Base-by-base conservation (phyloP, 2,329 filamentous ascomycete species). In the Trichophyton mentagrophytes region DNA sequence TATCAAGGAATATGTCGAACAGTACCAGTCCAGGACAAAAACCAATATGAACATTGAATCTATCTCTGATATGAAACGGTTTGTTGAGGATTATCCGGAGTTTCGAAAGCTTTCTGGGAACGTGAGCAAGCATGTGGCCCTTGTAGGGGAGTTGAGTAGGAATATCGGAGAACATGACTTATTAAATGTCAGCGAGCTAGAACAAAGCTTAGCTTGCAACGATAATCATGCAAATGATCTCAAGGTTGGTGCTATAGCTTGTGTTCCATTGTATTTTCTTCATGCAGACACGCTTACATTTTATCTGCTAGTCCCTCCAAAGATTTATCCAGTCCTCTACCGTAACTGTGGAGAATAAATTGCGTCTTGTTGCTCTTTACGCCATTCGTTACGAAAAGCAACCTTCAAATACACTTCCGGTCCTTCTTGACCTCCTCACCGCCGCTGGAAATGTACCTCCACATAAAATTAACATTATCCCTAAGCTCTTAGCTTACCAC, bases 1-100 rank as follows among this genome's bases (percentile, higher is more conserved):
- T 67, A 96, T 96, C 71, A 97, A 97, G 73, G 91, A 96, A 82
- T 99, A 99, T 68, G 93, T 99, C 60, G 91, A 96, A 70, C 93
- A 97, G 71, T 99, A 97, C 70, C 93, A 97, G 68, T 90, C 88
- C 11, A 96, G 95, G 72, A 96, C 92, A n/a, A 92, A 97, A 70
- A 96, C 87, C 68, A 96, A 86, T 68, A 89, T 90, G 71, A 93
- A 96, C 70, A 91, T 99, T 63, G 93, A 99, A 70, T 96, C 92
- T 15, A 97, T 99, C 70, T 82, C 87, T 60, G 93, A 99, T 72
- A 99, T 99, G 95, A 99, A 99, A 74, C 89, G 91, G 49, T 99
- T 99, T 68, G 95, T 99, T 60, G 93, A 99, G 73, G 93, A 99
- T 69, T 99, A 97, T 70, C 93, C 93, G 1, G 93, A 99, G 71